Evolutionary conservation across 2,329 filamentous ascomycete species (phyloP).

Genomic region (Sporothrix pallida): DNA sequence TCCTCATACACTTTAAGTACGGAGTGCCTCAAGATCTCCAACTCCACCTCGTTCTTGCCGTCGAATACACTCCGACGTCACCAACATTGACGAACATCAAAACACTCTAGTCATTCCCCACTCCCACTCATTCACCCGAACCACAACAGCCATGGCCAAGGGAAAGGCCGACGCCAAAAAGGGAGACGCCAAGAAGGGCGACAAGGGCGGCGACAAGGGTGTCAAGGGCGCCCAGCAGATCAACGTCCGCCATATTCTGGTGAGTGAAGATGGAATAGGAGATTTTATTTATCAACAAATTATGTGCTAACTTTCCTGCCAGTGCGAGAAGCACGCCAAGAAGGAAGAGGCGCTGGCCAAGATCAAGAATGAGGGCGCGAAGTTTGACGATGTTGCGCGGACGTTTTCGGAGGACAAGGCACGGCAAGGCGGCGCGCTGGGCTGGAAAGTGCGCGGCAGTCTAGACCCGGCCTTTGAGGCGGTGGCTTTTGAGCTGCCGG

Average conservation of each 20-base stretch:
- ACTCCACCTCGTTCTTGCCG: conserved; percentile 6
- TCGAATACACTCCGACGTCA: neutral
- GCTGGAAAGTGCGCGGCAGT: conserved; percentile 73
- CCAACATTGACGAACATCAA: neutral
- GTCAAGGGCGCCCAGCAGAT: conserved; percentile 51
- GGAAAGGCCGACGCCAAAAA: conserved; percentile 39
- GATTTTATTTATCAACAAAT: neutral
- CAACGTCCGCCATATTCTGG: conserved; percentile 75
- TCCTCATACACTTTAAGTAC: neutral
- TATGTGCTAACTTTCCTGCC: conserved; percentile 40
- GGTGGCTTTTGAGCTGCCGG: conserved; percentile 71
- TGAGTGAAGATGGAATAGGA: conserved; percentile 40
- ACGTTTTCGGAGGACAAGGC: conserved; percentile 80
- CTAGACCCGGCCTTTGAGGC: conserved; percentile 73
- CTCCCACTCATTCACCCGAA: neutral
- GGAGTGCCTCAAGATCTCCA: neutral
- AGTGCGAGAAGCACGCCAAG: conserved; percentile 77
- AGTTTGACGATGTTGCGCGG: conserved; percentile 76
- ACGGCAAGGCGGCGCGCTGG: conserved; percentile 70
- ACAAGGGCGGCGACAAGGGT: conserved; percentile 35
- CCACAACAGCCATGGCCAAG: conserved; percentile 36
- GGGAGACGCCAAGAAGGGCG: conserved; percentile 34
- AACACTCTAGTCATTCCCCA: too few species aligned
- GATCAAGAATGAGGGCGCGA: conserved; percentile 64
- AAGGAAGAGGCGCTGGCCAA: conserved; percentile 77